Conservation (phyloP, 768 basidiomycete genomes). For the Daedaleopsis sinensis region DNA sequence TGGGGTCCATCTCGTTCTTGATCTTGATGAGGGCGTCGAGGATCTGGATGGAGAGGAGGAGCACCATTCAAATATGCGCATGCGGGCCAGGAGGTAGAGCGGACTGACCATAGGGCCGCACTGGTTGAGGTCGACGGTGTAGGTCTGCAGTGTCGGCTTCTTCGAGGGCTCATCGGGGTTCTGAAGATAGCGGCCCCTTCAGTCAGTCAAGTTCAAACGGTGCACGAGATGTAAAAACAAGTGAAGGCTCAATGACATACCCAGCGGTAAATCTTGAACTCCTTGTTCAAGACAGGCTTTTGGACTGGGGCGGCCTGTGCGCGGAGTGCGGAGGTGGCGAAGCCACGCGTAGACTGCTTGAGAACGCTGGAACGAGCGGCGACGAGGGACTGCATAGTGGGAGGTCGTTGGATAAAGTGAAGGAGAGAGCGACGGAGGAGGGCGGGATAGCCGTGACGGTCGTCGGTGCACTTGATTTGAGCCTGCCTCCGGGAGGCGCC, state of each 20-base stretch:
- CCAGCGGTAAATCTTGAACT: constrained; percentile 99
- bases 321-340: constrained; percentile 33
- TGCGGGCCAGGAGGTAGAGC: constrained; percentile 3
- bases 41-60: constrained; percentile 44
- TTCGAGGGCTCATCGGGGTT: constrained; percentile 94
- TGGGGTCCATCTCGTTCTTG: constrained; percentile 98
- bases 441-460: too few relatives aligned
- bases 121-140: constrained; percentile 90
- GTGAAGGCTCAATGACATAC: constrained; percentile 45
- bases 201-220: background rate
- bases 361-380: constrained; percentile 31
- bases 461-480: constrained; percentile 19
- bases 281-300: constrained; percentile 80
- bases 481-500: constrained; percentile 12
- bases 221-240: background rate
- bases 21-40: constrained; percentile 97
- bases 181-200: constrained; percentile 37
- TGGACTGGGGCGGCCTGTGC: constrained; percentile 52
- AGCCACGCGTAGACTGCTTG: constrained; percentile 27
- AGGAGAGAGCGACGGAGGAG: constrained; percentile 3
- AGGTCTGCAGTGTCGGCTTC: constrained; percentile 90
- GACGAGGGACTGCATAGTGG: constrained; percentile 54
- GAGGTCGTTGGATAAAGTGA: constrained; percentile 18
- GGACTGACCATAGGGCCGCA: constrained; percentile 88
- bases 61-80: background rate